These are phyloP conservation scores for Chenopodium suecicum DNA, from an alignment of 148 eudicot species.

Conservation along the genomic window DNA sequence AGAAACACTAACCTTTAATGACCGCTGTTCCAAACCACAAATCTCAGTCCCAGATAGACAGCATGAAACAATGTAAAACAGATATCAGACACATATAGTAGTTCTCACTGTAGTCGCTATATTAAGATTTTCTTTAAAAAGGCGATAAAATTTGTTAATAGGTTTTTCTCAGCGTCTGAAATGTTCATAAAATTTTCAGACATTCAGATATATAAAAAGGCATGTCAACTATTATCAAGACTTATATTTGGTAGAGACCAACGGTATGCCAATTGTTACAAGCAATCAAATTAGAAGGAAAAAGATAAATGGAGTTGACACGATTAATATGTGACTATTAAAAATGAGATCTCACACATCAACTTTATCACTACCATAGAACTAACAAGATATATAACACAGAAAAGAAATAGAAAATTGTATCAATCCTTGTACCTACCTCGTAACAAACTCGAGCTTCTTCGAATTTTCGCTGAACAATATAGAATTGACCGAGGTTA, in stretches of 20 bases:
- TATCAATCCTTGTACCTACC: constrained; percentile 36
- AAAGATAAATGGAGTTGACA: not conserved
- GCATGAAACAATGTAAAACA: not conserved
- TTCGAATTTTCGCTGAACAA: constrained; percentile 66
- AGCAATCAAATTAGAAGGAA: not conserved
- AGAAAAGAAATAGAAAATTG: not conserved
- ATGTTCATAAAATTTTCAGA: not conserved
- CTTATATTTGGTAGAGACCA: not conserved
- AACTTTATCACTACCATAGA: not conserved
- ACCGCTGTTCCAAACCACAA: constrained; percentile 51
- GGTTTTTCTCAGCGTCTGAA: not conserved
- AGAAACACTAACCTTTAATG: not conserved
- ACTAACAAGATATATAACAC: not conserved
- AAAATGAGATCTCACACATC: not conserved
- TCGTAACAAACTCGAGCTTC: constrained; percentile 76
- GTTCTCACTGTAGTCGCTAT: not conserved
- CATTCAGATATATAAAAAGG: not conserved
- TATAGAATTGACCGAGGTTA: constrained; percentile 89
- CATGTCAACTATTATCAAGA: not conserved
- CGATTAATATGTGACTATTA: not conserved
- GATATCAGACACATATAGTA: not conserved
- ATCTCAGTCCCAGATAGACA: constrained; percentile 13
- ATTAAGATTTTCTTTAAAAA: not conserved
- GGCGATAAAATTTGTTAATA: not conserved
- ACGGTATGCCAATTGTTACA: not conserved